phyloP scores from a whole-genome alignment of 148 eudicot genomes.

The Amaranthus hypochondriacus region DNA sequence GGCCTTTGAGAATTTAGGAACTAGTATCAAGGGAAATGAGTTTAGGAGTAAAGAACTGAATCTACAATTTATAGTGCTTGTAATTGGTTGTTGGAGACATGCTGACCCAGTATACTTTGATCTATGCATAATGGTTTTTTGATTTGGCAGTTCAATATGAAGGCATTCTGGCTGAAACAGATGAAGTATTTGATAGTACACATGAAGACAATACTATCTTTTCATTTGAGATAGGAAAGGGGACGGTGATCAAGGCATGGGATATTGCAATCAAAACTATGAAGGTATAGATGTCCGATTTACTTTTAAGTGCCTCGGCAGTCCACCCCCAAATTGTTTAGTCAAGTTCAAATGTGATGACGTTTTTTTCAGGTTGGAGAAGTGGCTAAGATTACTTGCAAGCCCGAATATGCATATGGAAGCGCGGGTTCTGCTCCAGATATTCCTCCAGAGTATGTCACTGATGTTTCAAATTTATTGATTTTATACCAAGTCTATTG shows the following conservation, averaged over 20 bases:
- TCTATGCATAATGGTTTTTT: background rate
- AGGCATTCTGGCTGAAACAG: conserved; percentile 82
- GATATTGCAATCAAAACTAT: conserved; percentile 85
- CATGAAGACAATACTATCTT: conserved; percentile 85
- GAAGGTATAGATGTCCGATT: conserved; percentile 45
- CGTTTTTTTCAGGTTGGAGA: conserved; percentile 72
- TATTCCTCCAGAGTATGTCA: conserved; percentile 76
- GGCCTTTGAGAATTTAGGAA: background rate
- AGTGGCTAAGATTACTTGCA: conserved; percentile 82
- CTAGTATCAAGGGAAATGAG: background rate
- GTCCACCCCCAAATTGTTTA: background rate
- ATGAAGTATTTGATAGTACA: conserved; percentile 90
- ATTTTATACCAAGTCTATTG: background rate
- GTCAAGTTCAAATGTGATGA: background rate
- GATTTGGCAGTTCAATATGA: conserved; percentile 72
- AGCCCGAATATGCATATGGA: conserved; percentile 98
- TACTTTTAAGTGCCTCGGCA: background rate
- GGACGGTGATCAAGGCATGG: conserved; percentile 94
- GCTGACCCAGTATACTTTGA: background rate
- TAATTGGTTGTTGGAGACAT: background rate
- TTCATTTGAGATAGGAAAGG: conserved; percentile 84
- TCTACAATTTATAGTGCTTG: background rate
- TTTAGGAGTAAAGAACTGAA: background rate
- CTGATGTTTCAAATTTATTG: background rate
- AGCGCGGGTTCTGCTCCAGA: conserved; percentile 96